Percentiles rank a stretch among this genome's conserved stretches.
These are phyloP conservation scores for Pestalotiopsis fici DNA, from an alignment of 2,329 filamentous ascomycete species.

Conservation along the genomic window DNA sequence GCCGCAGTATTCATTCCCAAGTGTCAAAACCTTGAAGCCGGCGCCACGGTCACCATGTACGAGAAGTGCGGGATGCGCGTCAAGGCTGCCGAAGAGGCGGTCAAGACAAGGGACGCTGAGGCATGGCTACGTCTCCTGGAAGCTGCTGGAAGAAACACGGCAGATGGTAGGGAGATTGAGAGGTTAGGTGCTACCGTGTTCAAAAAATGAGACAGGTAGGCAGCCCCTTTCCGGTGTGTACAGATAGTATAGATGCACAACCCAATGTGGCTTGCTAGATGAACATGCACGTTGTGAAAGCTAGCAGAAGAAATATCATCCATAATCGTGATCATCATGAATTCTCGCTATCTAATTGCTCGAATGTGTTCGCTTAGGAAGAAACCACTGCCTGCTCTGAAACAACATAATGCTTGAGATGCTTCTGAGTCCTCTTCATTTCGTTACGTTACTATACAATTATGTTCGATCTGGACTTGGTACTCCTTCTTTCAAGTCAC, in stretches of 20 bases:
- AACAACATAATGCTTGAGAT: neutral
- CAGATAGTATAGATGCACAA: too few species aligned
- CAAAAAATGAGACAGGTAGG: constrained; percentile 35
- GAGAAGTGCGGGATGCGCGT: constrained; percentile 90
- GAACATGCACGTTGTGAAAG: too few species aligned
- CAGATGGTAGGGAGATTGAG: constrained; percentile 78
- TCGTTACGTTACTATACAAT: neutral
- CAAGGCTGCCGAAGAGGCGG: constrained; percentile 89
- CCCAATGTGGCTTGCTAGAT: too few species aligned
- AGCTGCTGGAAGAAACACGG: constrained; percentile 70
- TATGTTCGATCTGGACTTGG: neutral
- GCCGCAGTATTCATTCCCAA: constrained; percentile 86
- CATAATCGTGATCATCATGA: neutral
- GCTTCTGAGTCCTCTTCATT: neutral
- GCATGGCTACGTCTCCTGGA: constrained; percentile 73
- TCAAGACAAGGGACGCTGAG: constrained; percentile 76
- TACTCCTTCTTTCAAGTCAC: neutral
- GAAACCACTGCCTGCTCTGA: neutral
- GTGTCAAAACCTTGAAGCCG: constrained; percentile 69
- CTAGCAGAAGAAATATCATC: neutral
- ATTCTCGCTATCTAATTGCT: neutral
- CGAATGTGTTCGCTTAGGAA: neutral
- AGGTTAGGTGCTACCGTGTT: constrained; percentile 66
- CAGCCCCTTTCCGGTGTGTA: neutral
- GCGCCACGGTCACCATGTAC: constrained; percentile 86